Base-by-base conservation (phyloP, 176 grass and related monocot species). In the Carex myosuroides region DNA sequence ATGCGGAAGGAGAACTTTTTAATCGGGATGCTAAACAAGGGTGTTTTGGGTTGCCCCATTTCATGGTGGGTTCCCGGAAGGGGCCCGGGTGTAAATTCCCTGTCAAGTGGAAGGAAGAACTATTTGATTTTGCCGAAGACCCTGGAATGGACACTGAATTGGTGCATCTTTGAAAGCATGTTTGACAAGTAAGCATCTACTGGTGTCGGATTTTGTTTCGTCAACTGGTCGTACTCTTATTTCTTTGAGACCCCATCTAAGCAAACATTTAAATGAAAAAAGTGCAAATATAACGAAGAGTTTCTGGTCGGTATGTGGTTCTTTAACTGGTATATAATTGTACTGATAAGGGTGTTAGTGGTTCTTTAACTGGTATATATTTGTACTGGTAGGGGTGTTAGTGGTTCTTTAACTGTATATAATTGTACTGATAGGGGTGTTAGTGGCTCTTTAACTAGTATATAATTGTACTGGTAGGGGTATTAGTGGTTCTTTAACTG, bases 1-100 rank as follows among this genome's bases (percentile, higher is more conserved):
- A 99, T 95, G 93, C 92, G 96, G 33, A 99, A 99, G 86, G 96
- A 99, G 79, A 99, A 99, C 81, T 99, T 95, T 84, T 89, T 99
- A 89, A 99, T 99, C 79, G 96, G 93, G 42, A 95, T 99, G 96
- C 82, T 99, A 48, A 99, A 99, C 89, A 95, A 95, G 86, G 96
- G 96, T 26, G 77, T 99, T 84, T 87, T 99, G 75, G 90, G 93
- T 61, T 99, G 95, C 86, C 89, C 91, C n/a, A 92, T 99, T 95
- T 89, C 33, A 63, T 79, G 83, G 79, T 95, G 83, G 87, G 65
- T 99, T 44, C 93, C 90, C 58, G 96, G 96, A 81, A 93, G 86
- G 82, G 91, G 88, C 29, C 91, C 96, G 64, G 71, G 70, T 85
- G 83, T 92, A 59, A 87, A 89, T 83, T 87, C 86, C 64, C 62